These are phyloP conservation scores for Lentinula lateritia DNA, from an alignment of 768 basidiomycete genomes.

Conservation along the genomic window DNA sequence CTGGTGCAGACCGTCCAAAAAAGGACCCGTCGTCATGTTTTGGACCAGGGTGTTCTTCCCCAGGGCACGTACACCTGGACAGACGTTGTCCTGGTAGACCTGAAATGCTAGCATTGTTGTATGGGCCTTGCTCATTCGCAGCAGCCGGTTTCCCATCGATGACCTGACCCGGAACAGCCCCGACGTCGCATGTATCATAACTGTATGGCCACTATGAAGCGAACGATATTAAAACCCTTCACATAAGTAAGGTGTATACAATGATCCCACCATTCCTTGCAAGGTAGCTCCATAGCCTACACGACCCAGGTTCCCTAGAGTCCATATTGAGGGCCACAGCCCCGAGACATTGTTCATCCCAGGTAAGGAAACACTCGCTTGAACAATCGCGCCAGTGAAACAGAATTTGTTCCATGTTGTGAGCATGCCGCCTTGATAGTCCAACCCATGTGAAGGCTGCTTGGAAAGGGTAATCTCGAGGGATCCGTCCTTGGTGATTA, in stretches of 20 bases:
- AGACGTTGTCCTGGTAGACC: constrained; percentile 52
- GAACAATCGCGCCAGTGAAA: constrained; percentile 75
- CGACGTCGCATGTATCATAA: constrained; percentile 60
- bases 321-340: constrained; percentile 20
- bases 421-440: constrained; percentile 37
- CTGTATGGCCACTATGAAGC: constrained; percentile 53
- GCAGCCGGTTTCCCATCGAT: constrained; percentile 39
- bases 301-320: constrained; percentile 49
- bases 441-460: constrained; percentile 59
- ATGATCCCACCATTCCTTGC: constrained; percentile 49
- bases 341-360: constrained; percentile 4
- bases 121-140: constrained; percentile 30
- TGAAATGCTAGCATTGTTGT: constrained; percentile 20
- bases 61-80: constrained; percentile 50
- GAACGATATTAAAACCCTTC: background rate
- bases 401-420: constrained; percentile 61
- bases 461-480: constrained; percentile 69
- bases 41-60: constrained; percentile 56
- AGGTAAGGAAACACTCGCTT: constrained; percentile 21
- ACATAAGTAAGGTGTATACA: background rate
- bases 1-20: constrained; percentile 47
- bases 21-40: constrained; percentile 37
- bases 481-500: constrained; percentile 65
- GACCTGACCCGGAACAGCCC: constrained; percentile 51
- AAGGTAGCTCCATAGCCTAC: constrained; percentile 66